A percentile compares a stretch with the other conserved stretches of the same genome.
Conservation (phyloP, 1,284 basidiomycete genomes). For the Rhizoctonia solani region DNA sequence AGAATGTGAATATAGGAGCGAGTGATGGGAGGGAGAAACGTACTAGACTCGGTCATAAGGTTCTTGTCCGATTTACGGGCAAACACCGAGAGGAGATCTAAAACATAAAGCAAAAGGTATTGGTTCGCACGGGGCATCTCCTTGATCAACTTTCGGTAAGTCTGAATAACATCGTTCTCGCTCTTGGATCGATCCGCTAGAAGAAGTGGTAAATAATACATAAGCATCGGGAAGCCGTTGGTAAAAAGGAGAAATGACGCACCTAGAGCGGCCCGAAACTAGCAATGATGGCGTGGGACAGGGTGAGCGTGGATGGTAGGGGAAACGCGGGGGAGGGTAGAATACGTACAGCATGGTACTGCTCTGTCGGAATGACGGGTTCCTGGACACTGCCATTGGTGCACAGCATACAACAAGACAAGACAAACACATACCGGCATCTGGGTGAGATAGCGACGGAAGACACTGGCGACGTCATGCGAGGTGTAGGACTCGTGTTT, state of each 20-base stretch:
- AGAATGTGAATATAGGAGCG: no score
- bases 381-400: constrained; percentile 56
- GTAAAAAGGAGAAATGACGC: constrained; percentile 43
- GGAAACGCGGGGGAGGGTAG: constrained; percentile 6
- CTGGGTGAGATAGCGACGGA: constrained; percentile 92
- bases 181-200: constrained; percentile 67
- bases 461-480: constrained; percentile 96
- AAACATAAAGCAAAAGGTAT: constrained; percentile 92
- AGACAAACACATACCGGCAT: constrained; percentile 75
- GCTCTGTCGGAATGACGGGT: constrained; percentile 84
- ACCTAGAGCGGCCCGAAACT: constrained; percentile 87
- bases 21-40: constrained; percentile 53
- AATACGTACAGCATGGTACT: constrained; percentile 79
- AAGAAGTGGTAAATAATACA: no score
- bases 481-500: constrained; percentile 81
- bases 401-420: constrained; percentile 4
- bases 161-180: constrained; percentile 68
- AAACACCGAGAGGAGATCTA: constrained; percentile 95
- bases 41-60: constrained; percentile 93
- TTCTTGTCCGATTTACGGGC: constrained; percentile 89
- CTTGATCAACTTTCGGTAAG: constrained; percentile 84
- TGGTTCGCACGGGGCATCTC: constrained; percentile 87
- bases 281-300: no score
- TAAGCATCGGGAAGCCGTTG: constrained; percentile 26
- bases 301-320: no score